phyloP scores from a whole-genome alignment of 441 rosid species.

The Sinapis alba region DNA sequence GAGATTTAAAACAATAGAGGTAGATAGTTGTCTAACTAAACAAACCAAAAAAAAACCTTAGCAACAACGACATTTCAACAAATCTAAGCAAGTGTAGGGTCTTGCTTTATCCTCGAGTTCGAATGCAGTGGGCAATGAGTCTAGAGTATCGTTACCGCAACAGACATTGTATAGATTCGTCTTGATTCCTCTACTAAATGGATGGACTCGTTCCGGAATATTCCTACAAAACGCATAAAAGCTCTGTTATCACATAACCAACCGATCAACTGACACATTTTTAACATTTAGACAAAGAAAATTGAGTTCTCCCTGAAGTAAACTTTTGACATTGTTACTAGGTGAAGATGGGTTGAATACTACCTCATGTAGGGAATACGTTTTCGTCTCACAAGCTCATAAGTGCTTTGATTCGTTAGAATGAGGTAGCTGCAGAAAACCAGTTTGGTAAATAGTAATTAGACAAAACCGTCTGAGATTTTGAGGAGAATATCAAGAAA shows the following conservation, averaged over 20 bases:
- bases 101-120: slow-evolving; percentile 77
- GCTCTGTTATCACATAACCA: not conserved
- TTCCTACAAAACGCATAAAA: slow-evolving; percentile 51
- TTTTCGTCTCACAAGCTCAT: slow-evolving; percentile 92
- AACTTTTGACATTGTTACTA: slow-evolving; percentile 6
- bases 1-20: slow-evolving; percentile 30
- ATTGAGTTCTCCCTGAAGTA: not conserved
- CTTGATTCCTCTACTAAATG: slow-evolving; percentile 87
- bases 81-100: slow-evolving; percentile 74
- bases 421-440: slow-evolving; percentile 85
- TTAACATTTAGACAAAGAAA: not conserved
- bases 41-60: slow-evolving; percentile 20
- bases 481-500: not conserved
- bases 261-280: not conserved
- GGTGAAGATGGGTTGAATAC: slow-evolving; percentile 35
- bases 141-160: slow-evolving; percentile 58
- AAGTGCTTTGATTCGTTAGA: slow-evolving; percentile 95
- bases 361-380: slow-evolving; percentile 92
- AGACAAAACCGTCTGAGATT: not conserved
- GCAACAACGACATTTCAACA: slow-evolving; percentile 88
- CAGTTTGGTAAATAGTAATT: not conserved
- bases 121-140: slow-evolving; percentile 59
- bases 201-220: slow-evolving; percentile 78
- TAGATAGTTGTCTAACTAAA: slow-evolving; percentile 8
- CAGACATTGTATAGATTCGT: slow-evolving; percentile 67